These are phyloP conservation scores for Mucor sp. DNA, from an alignment of 371 early-diverging fungal species.

Conservation along the genomic window DNA sequence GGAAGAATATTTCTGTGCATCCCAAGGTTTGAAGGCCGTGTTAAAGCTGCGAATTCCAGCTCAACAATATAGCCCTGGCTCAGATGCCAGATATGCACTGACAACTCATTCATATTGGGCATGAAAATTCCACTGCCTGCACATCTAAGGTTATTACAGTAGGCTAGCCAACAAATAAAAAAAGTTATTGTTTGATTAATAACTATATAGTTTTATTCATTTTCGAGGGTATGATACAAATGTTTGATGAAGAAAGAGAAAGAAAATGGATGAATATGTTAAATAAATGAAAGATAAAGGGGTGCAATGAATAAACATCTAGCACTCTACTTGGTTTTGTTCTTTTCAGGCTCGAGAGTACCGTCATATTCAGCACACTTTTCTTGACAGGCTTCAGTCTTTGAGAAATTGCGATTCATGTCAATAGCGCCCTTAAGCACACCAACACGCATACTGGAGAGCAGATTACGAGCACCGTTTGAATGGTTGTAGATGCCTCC, in stretches of 20 bases:
- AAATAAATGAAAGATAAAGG: neutral
- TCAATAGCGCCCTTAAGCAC: conserved; percentile 42
- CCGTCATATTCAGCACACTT: conserved; percentile 18
- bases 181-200: neutral
- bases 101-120: too few relatives aligned
- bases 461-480: conserved; percentile 81
- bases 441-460: conserved; percentile 75
- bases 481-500: conserved; percentile 88
- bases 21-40: too few relatives aligned
- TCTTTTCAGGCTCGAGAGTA: conserved; percentile 23
- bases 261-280: neutral
- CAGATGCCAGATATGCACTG: too few relatives aligned
- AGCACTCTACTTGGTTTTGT: neutral
- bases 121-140: too few relatives aligned
- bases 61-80: too few relatives aligned
- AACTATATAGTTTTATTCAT: neutral
- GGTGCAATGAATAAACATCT: neutral
- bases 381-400: neutral
- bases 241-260: neutral
- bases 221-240: neutral
- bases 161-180: too few relatives aligned
- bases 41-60: too few relatives aligned
- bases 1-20: too few relatives aligned
- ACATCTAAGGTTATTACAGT: too few relatives aligned
- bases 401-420: neutral